Conservation (phyloP, 2,329 filamentous ascomycete species). For the Apiospora pterosperma region DNA sequence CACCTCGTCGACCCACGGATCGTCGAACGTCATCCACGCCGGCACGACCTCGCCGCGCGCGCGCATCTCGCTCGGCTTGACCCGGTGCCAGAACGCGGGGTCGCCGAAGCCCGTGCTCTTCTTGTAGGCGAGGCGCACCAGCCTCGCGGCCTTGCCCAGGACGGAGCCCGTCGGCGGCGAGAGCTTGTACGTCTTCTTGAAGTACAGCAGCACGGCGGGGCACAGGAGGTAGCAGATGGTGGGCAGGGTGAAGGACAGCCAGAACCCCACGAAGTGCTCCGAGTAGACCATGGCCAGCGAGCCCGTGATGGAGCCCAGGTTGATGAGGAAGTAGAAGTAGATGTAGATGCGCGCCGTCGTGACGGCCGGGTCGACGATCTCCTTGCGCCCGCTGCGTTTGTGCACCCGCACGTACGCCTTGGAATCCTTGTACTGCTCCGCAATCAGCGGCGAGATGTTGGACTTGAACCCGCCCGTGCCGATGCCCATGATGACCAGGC, state of each 20-base stretch:
- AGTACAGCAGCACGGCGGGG: slow-evolving; percentile 53
- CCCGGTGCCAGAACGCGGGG: slow-evolving; percentile 45
- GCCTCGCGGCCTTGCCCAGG: slow-evolving; percentile 54
- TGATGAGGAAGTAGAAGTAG: slow-evolving; percentile 51
- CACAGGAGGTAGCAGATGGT: slow-evolving; percentile 52
- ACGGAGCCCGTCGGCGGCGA: slow-evolving; percentile 63
- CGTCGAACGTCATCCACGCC: slow-evolving; percentile 56
- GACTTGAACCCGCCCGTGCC: slow-evolving; percentile 75
- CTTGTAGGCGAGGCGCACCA: slow-evolving; percentile 48
- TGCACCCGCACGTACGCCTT: slow-evolving; percentile 52
- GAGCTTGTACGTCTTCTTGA: slow-evolving; percentile 54
- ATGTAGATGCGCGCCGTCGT: slow-evolving; percentile 68
- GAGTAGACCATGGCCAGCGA: slow-evolving; percentile 54
- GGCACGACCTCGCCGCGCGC: slow-evolving; percentile 42
- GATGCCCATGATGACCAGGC: slow-evolving; percentile 47
- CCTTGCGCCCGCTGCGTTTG: slow-evolving; percentile 55
- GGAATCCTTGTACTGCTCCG: slow-evolving; percentile 63
- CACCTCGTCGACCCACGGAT: slow-evolving; percentile 65
- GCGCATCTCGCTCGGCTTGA: slow-evolving; percentile 48
- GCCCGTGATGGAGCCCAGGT: slow-evolving; percentile 46
- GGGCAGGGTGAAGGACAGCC: slow-evolving; percentile 46
- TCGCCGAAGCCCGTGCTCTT: background rate
- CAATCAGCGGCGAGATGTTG: slow-evolving; percentile 68
- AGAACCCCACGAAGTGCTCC: slow-evolving; percentile 61
- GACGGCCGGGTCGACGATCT: slow-evolving; percentile 67